These are phyloP conservation scores for Citrus maxima DNA, from an alignment of 345 rosid genomes.

Conservation along the genomic window DNA sequence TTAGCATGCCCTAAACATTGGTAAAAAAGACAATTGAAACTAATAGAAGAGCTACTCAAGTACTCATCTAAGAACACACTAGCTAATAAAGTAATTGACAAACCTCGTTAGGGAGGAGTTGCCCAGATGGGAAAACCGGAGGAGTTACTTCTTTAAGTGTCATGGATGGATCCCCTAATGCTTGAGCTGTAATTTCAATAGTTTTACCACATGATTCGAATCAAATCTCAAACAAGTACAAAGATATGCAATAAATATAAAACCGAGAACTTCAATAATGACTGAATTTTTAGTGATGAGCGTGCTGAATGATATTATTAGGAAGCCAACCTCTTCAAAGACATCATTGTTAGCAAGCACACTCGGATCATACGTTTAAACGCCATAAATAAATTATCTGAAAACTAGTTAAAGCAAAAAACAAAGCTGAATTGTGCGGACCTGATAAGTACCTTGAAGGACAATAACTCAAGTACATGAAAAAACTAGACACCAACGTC, in stretches of 20 bases:
- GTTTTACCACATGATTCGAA: background rate
- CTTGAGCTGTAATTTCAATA: conserved; percentile 49
- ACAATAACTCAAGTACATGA: conserved; percentile 48
- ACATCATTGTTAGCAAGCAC: background rate
- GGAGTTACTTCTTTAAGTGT: conserved; percentile 84
- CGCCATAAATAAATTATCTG: background rate
- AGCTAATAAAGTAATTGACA: conserved; percentile 4
- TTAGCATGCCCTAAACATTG: background rate
- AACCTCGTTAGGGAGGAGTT: conserved; percentile 91
- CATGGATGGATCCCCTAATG: conserved; percentile 81
- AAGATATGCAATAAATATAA: background rate
- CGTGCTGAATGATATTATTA: background rate
- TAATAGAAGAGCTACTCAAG: background rate
- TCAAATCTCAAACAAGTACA: background rate
- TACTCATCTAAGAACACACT: background rate
- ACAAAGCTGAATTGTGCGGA: conserved; percentile 50
- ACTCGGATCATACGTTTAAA: background rate
- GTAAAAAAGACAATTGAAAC: background rate
- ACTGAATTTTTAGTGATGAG: background rate
- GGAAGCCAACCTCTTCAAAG: background rate
- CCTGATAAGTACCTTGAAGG: conserved; percentile 99
- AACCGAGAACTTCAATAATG: background rate
- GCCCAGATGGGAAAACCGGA: conserved; percentile 63
- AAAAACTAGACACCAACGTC: conserved; percentile 49
- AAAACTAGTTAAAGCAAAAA: conserved; percentile 12